Conservation (phyloP, 257 asterid species). For the Solanum acaule region DNA sequence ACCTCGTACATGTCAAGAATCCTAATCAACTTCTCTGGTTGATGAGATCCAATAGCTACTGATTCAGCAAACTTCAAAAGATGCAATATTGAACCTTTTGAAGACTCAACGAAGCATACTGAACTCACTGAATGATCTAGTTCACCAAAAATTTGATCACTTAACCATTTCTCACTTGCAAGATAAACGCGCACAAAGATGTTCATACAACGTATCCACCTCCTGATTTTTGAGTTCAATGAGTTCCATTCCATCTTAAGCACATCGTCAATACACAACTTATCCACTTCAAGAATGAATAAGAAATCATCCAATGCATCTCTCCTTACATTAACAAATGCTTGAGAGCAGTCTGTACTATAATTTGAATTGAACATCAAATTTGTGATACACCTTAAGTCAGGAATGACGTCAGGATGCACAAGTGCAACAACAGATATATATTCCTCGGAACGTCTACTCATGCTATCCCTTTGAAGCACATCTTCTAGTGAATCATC, state of each 20-base stretch:
- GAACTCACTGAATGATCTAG: constrained; percentile 29
- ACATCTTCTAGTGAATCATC: constrained; percentile 70
- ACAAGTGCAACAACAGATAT: constrained; percentile 38
- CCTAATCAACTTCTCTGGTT: constrained; percentile 73
- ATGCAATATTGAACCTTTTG: constrained; percentile 51
- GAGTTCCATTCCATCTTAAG: constrained; percentile 77
- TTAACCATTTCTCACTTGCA: constrained; percentile 55
- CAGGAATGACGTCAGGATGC: constrained; percentile 53
- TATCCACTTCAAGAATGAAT: constrained; percentile 69
- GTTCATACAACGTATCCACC: constrained; percentile 72
- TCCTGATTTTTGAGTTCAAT: constrained; percentile 69
- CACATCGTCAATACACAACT: constrained; percentile 72
- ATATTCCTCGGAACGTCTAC: constrained; percentile 59
- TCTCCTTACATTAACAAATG: constrained; percentile 51
- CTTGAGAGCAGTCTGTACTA: constrained; percentile 71
- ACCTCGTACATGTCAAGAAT: constrained; percentile 86
- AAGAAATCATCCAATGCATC: constrained; percentile 89
- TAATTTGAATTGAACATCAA: constrained; percentile 70
- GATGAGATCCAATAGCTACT: constrained; percentile 64
- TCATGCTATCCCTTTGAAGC: constrained; percentile 50
- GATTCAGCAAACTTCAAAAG: constrained; percentile 65
- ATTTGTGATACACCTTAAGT: constrained; percentile 53
- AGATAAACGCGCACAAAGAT: constrained; percentile 68
- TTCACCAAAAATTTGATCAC: constrained; percentile 76
- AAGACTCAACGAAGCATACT: constrained; percentile 55